Percentiles rank a stretch among this genome's conserved stretches.
Evolutionary conservation across 176 grass and related monocot genomes (phyloP).

Genomic region (Triticum monococcum): DNA sequence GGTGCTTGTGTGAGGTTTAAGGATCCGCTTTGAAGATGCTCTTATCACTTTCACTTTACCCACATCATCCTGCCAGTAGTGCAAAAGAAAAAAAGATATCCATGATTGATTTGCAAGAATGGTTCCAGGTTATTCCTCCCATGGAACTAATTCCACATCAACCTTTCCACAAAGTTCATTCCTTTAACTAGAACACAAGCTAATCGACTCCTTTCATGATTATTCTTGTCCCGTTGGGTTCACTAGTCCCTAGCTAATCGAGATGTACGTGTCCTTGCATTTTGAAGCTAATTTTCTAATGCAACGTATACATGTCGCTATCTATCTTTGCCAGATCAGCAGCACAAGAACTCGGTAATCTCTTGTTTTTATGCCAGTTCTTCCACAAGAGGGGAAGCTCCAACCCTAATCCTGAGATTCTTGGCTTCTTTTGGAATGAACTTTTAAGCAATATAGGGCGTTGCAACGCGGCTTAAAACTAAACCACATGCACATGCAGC

Average conservation of each 20-base stretch:
- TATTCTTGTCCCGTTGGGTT: slow-evolving; percentile 31
- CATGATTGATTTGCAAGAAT: slow-evolving; percentile 29
- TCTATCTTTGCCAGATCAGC: background rate
- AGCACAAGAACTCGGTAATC: background rate
- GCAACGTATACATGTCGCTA: background rate
- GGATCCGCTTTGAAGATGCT: no score
- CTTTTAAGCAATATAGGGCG: slow-evolving; percentile 16
- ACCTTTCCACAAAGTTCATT: slow-evolving; percentile 13
- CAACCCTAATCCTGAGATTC: slow-evolving; percentile 1
- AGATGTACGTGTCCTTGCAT: background rate
- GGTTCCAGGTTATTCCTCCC: slow-evolving; percentile 30
- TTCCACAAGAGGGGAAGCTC: background rate
- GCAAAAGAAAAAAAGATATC: background rate
- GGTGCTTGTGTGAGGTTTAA: no score
- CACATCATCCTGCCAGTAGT: background rate
- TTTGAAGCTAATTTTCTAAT: background rate
- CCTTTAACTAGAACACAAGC: background rate
- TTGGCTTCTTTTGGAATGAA: background rate
- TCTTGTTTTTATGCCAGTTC: background rate
- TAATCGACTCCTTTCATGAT: slow-evolving; percentile 20
- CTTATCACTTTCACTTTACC: slow-evolving; percentile 8
- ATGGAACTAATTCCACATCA: slow-evolving; percentile 32
- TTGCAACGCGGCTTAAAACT: background rate
- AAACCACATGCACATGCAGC: background rate
- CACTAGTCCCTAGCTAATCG: background rate